Evolutionary conservation across 495 filamentous ascomycete genomes (phyloP), one percentile per base, ranked within the genome.

Genomic region (Penicillium desertorum): DNA sequence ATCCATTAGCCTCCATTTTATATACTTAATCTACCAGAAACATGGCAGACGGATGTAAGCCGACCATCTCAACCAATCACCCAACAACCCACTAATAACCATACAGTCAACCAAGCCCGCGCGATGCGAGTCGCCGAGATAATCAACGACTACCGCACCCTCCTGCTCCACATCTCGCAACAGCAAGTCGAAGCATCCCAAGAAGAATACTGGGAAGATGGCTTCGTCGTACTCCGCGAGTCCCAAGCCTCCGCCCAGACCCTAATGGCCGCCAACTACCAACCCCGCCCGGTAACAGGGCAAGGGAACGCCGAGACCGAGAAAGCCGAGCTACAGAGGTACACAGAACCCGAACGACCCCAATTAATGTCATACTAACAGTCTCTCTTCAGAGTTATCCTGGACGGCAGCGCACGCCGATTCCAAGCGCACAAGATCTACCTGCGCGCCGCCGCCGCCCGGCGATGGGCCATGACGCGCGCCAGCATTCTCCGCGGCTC

Each of bases 401-500:
- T 89, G 45, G 92, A 96, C 60, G 86, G 89, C 41, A 86, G 82
- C 62, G 80, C 88, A 17, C 85, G 92, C 51, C 83, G 92, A 49
- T 91, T 95, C 78, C 87, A 90, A 71, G 90, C 83, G 36, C 91
- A 94, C 69, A 89, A 87, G 70, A 90, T 92, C 58, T 92, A 92
- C 62, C 81, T 93, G 17, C 86, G 88, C 27, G 87, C 89, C 41
- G 83, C 83, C 5, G 90, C 91, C 14, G 89, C 86, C 19, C 83
- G 85, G 63, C 81, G 89, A 68, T 96, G 92, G 92, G 75, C 89
- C 61, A 86, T 90, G 60, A 82, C 86, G 63, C 82, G 91, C 39
- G 79, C 86, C 19, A 75, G 77, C 36, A 76, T 90, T 44, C 77
- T 93, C 25, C 79, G 84, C 60, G 88, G 88, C 41, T 79, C 83